phyloP scores from a whole-genome alignment of 345 rosid species.

The Arabis alpina region DNA sequence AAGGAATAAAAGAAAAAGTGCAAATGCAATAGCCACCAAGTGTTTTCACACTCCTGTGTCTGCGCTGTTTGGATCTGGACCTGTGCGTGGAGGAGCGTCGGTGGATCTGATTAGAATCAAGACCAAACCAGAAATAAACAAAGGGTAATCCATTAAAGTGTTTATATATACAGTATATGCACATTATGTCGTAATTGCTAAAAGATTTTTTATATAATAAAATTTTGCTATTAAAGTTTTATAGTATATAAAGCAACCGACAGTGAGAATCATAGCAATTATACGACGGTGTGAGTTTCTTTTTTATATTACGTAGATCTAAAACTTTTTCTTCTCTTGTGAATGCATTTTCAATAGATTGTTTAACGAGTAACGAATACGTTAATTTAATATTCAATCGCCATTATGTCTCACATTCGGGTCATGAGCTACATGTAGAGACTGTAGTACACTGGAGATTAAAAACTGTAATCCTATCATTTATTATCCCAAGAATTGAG shows the following conservation, averaged over 20 bases:
- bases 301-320: conserved; percentile 30
- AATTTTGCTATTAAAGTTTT: not conserved
- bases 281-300: conserved; percentile 7
- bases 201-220: no score
- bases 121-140: conserved; percentile 9
- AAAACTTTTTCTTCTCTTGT: not conserved
- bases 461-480: not conserved
- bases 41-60: conserved; percentile 12
- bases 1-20: conserved; percentile 11
- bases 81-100: conserved; percentile 30
- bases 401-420: conserved; percentile 9
- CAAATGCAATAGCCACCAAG: conserved; percentile 9
- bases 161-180: no score
- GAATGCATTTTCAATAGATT: not conserved
- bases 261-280: conserved; percentile 28
- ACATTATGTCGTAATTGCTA: no score
- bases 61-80: conserved; percentile 32
- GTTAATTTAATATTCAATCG: not conserved
- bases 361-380: not conserved
- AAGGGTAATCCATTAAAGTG: not conserved
- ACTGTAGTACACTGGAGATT: not conserved
- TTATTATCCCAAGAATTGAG: not conserved
- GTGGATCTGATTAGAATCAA: conserved; percentile 38
- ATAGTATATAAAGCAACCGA: conserved; percentile 35
- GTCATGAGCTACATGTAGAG: not conserved